These are phyloP conservation scores for Saccharomyces hybrid DNA, from an alignment of 1,139 yeast genomes.

Conservation along the genomic window DNA sequence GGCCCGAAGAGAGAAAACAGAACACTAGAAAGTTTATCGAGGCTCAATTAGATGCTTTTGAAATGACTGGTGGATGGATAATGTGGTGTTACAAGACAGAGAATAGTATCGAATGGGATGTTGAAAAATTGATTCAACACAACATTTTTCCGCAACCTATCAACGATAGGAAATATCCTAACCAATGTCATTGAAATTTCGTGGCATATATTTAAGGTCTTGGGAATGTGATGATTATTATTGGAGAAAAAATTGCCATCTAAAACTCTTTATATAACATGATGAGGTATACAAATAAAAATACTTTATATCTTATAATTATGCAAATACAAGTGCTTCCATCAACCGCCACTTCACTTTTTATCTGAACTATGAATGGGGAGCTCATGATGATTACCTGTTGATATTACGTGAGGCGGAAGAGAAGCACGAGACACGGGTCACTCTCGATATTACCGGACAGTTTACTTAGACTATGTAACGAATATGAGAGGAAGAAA, in stretches of 20 bases:
- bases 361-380: background rate
- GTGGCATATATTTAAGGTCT: background rate
- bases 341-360: background rate
- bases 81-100: slow-evolving; percentile 96
- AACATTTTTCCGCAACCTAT: slow-evolving; percentile 80
- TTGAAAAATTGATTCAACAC: slow-evolving; percentile 45
- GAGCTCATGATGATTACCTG: background rate
- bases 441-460: background rate
- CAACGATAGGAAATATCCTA: slow-evolving; percentile 53
- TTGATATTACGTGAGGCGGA: background rate
- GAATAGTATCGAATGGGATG: slow-evolving; percentile 80
- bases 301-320: background rate
- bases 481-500: background rate
- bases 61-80: slow-evolving; percentile 73
- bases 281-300: background rate
- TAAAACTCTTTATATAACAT: background rate
- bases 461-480: background rate
- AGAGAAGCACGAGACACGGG: background rate
- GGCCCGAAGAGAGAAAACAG: slow-evolving; percentile 52
- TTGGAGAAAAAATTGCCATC: background rate
- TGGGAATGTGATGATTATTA: background rate
- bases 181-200: slow-evolving; percentile 46
- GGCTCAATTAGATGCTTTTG: slow-evolving; percentile 84
- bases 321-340: background rate
- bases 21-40: slow-evolving; percentile 69